These are phyloP conservation scores for Petunia hybrid DNA, from an alignment of 305 asterid genomes.

Conservation along the genomic window DNA sequence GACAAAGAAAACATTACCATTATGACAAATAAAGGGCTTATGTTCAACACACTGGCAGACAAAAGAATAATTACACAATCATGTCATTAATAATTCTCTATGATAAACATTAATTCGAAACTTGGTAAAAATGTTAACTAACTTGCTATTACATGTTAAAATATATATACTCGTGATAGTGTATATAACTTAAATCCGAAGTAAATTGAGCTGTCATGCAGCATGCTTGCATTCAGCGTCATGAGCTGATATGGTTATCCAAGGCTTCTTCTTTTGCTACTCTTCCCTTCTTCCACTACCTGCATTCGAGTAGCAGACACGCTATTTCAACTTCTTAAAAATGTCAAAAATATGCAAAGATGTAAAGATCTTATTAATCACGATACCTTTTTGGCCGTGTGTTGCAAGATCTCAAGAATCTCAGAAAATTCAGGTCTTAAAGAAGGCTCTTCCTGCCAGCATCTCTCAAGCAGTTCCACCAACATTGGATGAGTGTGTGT, in stretches of 20 bases:
- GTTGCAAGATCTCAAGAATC: conserved; percentile 61
- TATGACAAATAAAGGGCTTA: background rate
- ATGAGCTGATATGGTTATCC: conserved; percentile 51
- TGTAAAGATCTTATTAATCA: background rate
- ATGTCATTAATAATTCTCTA: background rate
- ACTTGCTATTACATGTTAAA: background rate
- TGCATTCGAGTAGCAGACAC: conserved; percentile 35
- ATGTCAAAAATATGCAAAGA: background rate
- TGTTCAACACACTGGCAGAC: background rate
- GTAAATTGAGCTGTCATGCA: conserved; percentile 27
- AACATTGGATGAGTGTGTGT: conserved; percentile 63
- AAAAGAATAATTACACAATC: background rate
- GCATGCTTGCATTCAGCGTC: conserved; percentile 44
- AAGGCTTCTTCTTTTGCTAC: conserved; percentile 54
- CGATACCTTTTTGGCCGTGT: conserved; percentile 62
- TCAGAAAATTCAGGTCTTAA: conserved; percentile 82
- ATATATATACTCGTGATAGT: too few relatives aligned
- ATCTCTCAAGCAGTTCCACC: conserved; percentile 70
- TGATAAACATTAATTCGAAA: background rate
- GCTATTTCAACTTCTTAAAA: background rate
- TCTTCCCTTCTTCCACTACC: conserved; percentile 69
- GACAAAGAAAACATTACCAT: background rate
- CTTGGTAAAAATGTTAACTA: background rate
- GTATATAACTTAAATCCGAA: background rate
- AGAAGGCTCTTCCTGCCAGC: conserved; percentile 87